A percentile compares a stretch with the other conserved stretches of the same genome.
Evolutionary conservation across 441 rosid species (phyloP).

Genomic region (Bruguiera hainesii): DNA sequence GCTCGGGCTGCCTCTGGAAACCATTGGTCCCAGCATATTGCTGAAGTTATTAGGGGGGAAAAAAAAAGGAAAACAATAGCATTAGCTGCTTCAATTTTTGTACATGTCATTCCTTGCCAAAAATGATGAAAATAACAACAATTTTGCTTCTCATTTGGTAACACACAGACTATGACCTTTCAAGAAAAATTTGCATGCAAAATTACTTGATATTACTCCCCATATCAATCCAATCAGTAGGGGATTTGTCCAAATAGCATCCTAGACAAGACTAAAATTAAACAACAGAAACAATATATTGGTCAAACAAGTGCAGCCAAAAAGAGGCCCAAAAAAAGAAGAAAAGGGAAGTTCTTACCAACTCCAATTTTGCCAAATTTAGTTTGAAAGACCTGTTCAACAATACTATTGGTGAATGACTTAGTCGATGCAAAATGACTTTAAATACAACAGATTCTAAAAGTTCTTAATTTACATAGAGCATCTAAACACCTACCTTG

Average conservation of each 20-base stretch:
- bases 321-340: background rate
- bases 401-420: slow-evolving; percentile 18
- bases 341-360: slow-evolving; percentile 40
- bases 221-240: too few species aligned
- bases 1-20: slow-evolving; percentile 94
- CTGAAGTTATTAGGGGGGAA: slow-evolving; percentile 29
- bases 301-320: background rate
- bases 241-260: too few species aligned
- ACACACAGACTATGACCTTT: too few species aligned
- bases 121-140: slow-evolving; percentile 4
- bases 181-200: too few species aligned
- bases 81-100: slow-evolving; percentile 9
- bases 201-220: too few species aligned
- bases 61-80: background rate
- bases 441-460: slow-evolving; percentile 1
- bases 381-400: slow-evolving; percentile 74
- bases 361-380: slow-evolving; percentile 92
- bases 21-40: slow-evolving; percentile 98
- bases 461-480: slow-evolving; percentile 1
- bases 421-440: slow-evolving; percentile 6
- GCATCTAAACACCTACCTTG: slow-evolving; percentile 46
- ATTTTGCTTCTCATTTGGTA: background rate
- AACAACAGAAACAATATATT: too few species aligned
- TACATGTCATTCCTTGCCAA: background rate
- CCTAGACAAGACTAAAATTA: too few species aligned